A percentile compares a stretch with the other conserved stretches of the same genome.
Conservation (phyloP, 345 rosid species). For the Populus tremula region DNA sequence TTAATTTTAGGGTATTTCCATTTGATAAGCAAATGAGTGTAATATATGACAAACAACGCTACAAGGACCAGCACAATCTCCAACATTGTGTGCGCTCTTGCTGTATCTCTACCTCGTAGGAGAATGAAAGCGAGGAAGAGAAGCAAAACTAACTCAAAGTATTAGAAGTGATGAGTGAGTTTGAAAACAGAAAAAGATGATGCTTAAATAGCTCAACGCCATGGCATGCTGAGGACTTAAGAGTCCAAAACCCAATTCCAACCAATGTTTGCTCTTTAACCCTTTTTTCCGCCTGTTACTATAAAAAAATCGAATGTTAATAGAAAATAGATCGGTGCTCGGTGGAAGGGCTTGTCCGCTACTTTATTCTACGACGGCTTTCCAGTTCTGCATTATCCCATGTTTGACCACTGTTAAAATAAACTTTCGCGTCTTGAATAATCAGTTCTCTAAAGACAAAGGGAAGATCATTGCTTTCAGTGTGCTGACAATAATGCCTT, state of each 20-base stretch:
- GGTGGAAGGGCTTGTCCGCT: too few species aligned
- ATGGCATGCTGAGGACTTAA: too few species aligned
- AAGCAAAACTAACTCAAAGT: neutral
- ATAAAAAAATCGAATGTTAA: too few species aligned
- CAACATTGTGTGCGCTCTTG: neutral
- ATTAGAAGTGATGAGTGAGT: neutral
- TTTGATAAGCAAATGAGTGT: constrained; percentile 1
- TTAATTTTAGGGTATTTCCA: constrained; percentile 13
- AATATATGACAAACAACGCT: neutral
- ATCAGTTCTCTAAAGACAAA: too few species aligned
- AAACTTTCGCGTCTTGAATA: too few species aligned
- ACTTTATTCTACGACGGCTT: too few species aligned
- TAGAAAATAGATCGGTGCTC: too few species aligned
- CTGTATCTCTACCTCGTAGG: neutral
- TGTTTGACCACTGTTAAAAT: too few species aligned
- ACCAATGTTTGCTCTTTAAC: neutral
- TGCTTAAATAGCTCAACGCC: neutral
- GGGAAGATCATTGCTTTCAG: too few species aligned
- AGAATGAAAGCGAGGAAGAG: neutral
- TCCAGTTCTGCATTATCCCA: too few species aligned
- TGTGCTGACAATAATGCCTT: too few species aligned
- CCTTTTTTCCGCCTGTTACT: too few species aligned
- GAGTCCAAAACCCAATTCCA: neutral
- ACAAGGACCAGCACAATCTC: neutral
- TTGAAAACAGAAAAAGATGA: neutral